A percentile compares a stretch with the other conserved stretches of the same genome.
Evolutionary conservation across 352 stramenopile genomes (phyloP).

Genomic region (Globisporangium camurandrum): DNA sequence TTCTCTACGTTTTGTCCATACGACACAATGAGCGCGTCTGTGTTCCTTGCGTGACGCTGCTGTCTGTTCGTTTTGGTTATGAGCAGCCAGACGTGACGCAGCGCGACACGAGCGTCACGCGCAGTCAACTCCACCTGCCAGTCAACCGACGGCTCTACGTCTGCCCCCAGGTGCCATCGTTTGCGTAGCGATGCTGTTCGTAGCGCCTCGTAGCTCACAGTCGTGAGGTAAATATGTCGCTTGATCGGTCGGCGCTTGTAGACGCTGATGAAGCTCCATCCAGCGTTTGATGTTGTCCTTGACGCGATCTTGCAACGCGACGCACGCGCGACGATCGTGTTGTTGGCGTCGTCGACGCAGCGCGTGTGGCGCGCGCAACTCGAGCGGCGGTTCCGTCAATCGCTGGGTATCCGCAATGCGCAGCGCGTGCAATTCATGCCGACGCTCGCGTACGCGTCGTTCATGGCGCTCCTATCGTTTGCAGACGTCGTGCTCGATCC

Average conservation of each 20-base stretch:
- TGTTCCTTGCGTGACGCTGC: not conserved
- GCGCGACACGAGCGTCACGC: slow-evolving; percentile 18
- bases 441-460: slow-evolving; percentile 47
- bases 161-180: slow-evolving; percentile 43
- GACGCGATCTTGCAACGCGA: slow-evolving; percentile 29
- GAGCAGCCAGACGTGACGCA: slow-evolving; percentile 13
- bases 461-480: slow-evolving; percentile 38
- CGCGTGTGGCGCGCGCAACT: slow-evolving; percentile 47
- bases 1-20: not conserved
- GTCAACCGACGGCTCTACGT: slow-evolving; percentile 38
- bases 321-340: slow-evolving; percentile 25
- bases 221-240: no score
- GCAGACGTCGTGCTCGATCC: slow-evolving; percentile 75
- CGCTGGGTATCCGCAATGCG: slow-evolving; percentile 20
- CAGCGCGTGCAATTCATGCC: slow-evolving; percentile 50
- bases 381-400: slow-evolving; percentile 24
- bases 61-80: not conserved
- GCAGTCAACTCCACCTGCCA: slow-evolving; percentile 31
- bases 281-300: slow-evolving; percentile 40
- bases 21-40: not conserved
- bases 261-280: slow-evolving; percentile 66
- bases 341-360: slow-evolving; percentile 40
- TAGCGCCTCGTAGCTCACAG: no score
- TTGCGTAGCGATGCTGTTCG: no score
- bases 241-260: slow-evolving; percentile 9